These are phyloP conservation scores for Liquidambar formosana DNA, from an alignment of 164 flowering plant species.

Conservation along the genomic window DNA sequence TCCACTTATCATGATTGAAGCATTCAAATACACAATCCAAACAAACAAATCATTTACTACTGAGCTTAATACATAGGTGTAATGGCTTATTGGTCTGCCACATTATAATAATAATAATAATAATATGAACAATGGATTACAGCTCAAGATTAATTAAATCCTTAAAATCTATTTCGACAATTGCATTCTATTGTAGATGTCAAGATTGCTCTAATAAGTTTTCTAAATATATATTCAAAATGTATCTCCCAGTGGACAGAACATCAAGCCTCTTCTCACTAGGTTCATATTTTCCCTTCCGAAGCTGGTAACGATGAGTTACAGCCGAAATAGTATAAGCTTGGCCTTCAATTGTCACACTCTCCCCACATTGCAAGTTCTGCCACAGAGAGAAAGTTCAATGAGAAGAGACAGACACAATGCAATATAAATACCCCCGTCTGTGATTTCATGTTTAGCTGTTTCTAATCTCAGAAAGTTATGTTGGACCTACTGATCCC, in stretches of 20 bases:
- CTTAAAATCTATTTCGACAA: neutral
- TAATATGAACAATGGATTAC: slow-evolving; percentile 7
- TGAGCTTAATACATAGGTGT: no score
- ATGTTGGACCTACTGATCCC: slow-evolving; percentile 9
- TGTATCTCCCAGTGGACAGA: slow-evolving; percentile 83
- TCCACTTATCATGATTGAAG: no score
- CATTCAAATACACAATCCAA: no score
- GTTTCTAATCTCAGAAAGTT: slow-evolving; percentile 3
- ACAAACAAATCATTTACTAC: no score
- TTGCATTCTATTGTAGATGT: slow-evolving; percentile 10
- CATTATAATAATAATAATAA: no score
- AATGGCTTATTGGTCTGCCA: no score
- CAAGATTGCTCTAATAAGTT: slow-evolving; percentile 75
- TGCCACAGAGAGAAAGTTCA: slow-evolving; percentile 28
- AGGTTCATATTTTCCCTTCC: slow-evolving; percentile 88
- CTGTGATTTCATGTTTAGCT: neutral
- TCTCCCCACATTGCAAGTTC: slow-evolving; percentile 92
- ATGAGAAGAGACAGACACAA: neutral
- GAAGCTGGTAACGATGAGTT: slow-evolving; percentile 86
- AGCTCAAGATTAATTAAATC: neutral
- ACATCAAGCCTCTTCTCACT: slow-evolving; percentile 92
- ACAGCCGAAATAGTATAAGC: slow-evolving; percentile 82
- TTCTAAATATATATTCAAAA: slow-evolving; percentile 76
- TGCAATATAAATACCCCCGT: slow-evolving; percentile 5
- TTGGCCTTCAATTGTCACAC: slow-evolving; percentile 85